phyloP scores from a whole-genome alignment of 2,329 filamentous ascomycete genomes.

The Colletotrichum aenigma region DNA sequence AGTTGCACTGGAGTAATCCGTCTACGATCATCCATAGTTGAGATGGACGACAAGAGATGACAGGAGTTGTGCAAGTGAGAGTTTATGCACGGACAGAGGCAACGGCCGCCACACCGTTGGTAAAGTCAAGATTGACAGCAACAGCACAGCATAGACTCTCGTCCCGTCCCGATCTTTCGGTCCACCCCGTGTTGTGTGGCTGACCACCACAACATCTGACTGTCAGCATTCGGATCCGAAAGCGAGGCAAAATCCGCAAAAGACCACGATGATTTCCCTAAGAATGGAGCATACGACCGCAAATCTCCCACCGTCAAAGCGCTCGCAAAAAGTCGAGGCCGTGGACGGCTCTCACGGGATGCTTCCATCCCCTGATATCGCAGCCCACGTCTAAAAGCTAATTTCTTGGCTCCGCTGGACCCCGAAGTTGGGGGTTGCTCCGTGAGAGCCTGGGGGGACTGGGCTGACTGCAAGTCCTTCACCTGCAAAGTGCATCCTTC shows the following conservation, averaged over 20 bases:
- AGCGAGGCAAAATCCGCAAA: neutral
- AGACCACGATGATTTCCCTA: neutral
- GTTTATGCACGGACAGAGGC: neutral
- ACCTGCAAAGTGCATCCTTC: neutral
- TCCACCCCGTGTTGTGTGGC: neutral
- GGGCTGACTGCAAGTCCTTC: neutral
- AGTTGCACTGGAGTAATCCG: neutral
- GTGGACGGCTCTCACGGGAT: neutral
- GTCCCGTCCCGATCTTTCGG: slow-evolving; percentile 1
- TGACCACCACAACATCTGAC: neutral
- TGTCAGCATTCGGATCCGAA: neutral
- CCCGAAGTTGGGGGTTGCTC: neutral
- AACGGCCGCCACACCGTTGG: neutral
- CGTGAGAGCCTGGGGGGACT: neutral
- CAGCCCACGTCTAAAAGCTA: neutral
- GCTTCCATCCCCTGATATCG: neutral
- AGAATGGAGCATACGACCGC: neutral
- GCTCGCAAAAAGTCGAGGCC: neutral
- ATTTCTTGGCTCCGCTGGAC: neutral
- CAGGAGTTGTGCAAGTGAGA: neutral
- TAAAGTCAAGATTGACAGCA: neutral
- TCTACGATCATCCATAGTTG: neutral
- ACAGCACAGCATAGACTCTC: slow-evolving; percentile 12
- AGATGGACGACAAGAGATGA: neutral
- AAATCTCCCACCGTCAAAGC: neutral